Percentiles rank a stretch among this genome's conserved stretches.
Conservation (phyloP, 805 yeast species). For the Yueomyces sinensis region DNA sequence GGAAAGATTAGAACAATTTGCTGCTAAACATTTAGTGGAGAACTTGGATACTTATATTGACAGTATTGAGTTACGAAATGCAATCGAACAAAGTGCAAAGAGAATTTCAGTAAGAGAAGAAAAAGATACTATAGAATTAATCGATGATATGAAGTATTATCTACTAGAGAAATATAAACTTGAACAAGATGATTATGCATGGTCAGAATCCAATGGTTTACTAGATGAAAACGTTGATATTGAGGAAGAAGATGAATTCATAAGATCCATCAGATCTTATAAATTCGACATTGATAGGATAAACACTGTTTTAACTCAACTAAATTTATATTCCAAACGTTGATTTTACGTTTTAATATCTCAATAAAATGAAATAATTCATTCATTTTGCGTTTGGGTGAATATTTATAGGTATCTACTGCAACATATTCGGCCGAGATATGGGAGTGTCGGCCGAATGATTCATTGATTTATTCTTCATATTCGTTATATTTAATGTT, state of each 20-base stretch:
- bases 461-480: too few relatives aligned
- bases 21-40: slow-evolving; percentile 44
- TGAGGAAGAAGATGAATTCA: background rate
- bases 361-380: too few relatives aligned
- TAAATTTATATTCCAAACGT: background rate
- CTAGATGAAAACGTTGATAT: background rate
- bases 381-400: too few relatives aligned
- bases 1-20: slow-evolving; percentile 50
- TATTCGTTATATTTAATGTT: too few relatives aligned
- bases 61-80: slow-evolving; percentile 28
- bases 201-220: background rate
- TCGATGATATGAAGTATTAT: slow-evolving; percentile 66
- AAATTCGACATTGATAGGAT: background rate
- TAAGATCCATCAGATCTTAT: background rate
- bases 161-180: slow-evolving; percentile 24
- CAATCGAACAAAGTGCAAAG: slow-evolving; percentile 34
- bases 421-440: too few relatives aligned
- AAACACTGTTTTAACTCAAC: too few relatives aligned
- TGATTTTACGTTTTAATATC: too few relatives aligned
- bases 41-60: slow-evolving; percentile 28
- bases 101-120: slow-evolving; percentile 51
- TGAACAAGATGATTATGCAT: slow-evolving; percentile 13
- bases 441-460: too few relatives aligned
- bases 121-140: slow-evolving; percentile 66
- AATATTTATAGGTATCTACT: too few relatives aligned